Base-by-base conservation (phyloP, 2,329 filamentous ascomycete species). In the Hypoxylon sp. region DNA sequence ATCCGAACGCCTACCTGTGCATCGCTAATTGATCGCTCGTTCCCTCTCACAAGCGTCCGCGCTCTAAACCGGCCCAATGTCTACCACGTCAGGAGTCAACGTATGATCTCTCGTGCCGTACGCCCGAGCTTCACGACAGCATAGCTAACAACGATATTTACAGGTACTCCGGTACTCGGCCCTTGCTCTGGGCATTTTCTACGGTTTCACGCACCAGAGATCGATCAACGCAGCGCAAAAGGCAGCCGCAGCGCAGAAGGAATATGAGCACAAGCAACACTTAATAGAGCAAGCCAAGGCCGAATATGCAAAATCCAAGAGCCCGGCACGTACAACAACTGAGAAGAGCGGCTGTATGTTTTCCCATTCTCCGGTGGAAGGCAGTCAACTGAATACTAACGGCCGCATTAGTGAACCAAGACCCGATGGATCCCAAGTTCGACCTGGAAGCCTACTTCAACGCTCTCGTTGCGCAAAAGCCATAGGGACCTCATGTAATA, bases 91-190 rank as follows among this genome's bases (percentile, higher is more conserved):
- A 80, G 89, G 89, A 85, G 87, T 90, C 80, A 91, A 91, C 82
- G 89, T 91, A 83, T 72, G 84, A 43, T 85, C 72, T 68, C 76
- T 73, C 74, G 72, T 71, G 34, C 60, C 73, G 65, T 73, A 65
- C 41, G 52, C 55, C 60, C 57, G 53, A 67, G 21, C 53, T 63
- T 49, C 45, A 51, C 41, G 5, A 60, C 36, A 14, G 36, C 11
- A 34, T 36, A 32, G 60, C 62, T 74, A 49, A 71, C 67, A 36
- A 36, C 28, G 25, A 70, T 65, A 46, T 60, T 11, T 76, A 57
- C 82, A 99, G 96, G 95, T 99, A 82, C 89, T 98, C 82, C 94
- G 96, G 84, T 99, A 95, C 88, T 95, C 94, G 79, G 94, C 94
- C 80, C 92, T 99, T 74, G 92, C 90, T 79, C 86, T 93, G 78